Conservation (phyloP, 176 grass and related monocot genomes). For the Juncus effusus region DNA sequence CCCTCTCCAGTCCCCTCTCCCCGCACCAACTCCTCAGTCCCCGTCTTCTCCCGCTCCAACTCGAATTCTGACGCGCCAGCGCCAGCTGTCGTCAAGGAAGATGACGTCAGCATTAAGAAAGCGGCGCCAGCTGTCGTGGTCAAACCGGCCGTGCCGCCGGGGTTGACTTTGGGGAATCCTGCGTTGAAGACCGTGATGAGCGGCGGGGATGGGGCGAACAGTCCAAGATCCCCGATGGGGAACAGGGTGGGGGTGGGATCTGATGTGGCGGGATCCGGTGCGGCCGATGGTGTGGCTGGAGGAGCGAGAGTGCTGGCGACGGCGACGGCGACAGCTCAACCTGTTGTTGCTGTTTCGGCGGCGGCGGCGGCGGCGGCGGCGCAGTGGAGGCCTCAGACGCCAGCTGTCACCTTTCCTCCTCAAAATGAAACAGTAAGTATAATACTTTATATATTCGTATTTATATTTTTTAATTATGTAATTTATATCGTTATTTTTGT, state of each 20-base stretch:
- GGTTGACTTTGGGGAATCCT: slow-evolving; percentile 15
- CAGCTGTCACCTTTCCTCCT: slow-evolving; percentile 60
- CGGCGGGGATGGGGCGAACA: slow-evolving; percentile 48
- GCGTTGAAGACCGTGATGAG: slow-evolving; percentile 39
- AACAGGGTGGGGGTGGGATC: slow-evolving; percentile 57
- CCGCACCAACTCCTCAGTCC: slow-evolving; percentile 40
- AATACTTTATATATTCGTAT: slow-evolving; percentile 25
- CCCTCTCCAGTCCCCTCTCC: slow-evolving; percentile 46
- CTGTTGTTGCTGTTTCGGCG: neutral
- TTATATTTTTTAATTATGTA: slow-evolving; percentile 12
- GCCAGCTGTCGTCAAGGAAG: slow-evolving; percentile 49
- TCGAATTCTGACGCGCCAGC: slow-evolving; percentile 37
- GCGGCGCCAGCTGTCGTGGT: slow-evolving; percentile 61
- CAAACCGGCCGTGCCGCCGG: slow-evolving; percentile 30
- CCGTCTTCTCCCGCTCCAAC: slow-evolving; percentile 46
- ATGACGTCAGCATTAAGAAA: slow-evolving; percentile 56
- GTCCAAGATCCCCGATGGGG: slow-evolving; percentile 54
- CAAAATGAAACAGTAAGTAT: slow-evolving; percentile 57
- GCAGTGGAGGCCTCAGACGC: slow-evolving; percentile 74
- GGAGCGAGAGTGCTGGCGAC: slow-evolving; percentile 61
- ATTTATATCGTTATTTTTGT: too few species aligned
- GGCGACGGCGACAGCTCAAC: slow-evolving; percentile 44
- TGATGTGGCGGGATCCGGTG: slow-evolving; percentile 51
- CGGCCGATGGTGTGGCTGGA: slow-evolving; percentile 43
- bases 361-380: slow-evolving; percentile 57